These are phyloP conservation scores for Massariosphaeria phaeospora DNA, from an alignment of 495 filamentous ascomycete genomes.

Conservation along the genomic window DNA sequence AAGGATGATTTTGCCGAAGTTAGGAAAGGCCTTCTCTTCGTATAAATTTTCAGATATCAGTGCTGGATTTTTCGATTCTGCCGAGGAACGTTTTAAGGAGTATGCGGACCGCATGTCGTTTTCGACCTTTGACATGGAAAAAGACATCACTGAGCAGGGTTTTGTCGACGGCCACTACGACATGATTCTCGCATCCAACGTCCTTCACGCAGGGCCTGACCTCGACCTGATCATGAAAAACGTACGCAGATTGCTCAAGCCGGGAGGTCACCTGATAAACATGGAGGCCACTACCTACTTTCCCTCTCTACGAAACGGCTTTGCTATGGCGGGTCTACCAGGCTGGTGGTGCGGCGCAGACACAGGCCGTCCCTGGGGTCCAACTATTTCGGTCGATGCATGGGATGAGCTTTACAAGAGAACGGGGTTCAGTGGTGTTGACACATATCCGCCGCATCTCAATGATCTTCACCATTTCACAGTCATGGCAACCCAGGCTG, in stretches of 20 bases:
- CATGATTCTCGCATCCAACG: constrained; percentile 15
- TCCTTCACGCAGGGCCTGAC: constrained; percentile 7
- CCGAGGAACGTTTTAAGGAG: background rate
- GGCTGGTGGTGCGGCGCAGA: constrained; percentile 17
- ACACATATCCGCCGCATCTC: background rate
- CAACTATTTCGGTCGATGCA: background rate
- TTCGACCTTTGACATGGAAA: constrained; percentile 4
- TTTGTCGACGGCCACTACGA: constrained; percentile 11
- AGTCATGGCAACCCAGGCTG: background rate
- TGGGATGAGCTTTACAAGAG: constrained; percentile 1
- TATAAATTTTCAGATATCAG: constrained; percentile 36
- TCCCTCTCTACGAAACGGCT: background rate
- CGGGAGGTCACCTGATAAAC: constrained; percentile 12
- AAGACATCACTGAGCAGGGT: constrained; percentile 2
- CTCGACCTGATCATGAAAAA: background rate
- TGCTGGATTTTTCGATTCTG: constrained; percentile 4
- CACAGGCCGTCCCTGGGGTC: background rate
- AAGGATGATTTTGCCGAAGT: background rate
- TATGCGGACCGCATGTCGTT: constrained; percentile 39
- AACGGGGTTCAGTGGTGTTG: constrained; percentile 7
- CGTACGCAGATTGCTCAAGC: constrained; percentile 4
- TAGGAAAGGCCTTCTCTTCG: background rate
- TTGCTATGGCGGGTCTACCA: background rate
- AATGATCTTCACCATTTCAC: background rate
- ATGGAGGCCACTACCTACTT: background rate